Base-by-base conservation (phyloP, 805 yeast species). In the Candida glaebosa region DNA sequence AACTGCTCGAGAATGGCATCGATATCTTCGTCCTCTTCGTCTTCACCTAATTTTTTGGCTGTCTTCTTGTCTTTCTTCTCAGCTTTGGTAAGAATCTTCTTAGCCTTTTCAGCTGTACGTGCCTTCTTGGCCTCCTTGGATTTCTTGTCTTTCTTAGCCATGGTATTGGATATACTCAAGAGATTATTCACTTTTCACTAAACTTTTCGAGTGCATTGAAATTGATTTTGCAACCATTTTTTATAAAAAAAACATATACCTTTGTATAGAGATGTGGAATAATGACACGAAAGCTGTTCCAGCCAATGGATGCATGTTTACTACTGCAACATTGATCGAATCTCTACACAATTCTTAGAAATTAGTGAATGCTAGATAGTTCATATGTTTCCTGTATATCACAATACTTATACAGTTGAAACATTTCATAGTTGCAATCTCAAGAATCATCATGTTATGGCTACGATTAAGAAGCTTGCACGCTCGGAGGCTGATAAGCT, bases 121-220 rank as follows among this genome's bases (percentile, higher is more conserved):
- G 93, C 95, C 75, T 88, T 89, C 64, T 88, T 88, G 52, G 96
- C 87, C 37, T 87, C 96, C 62, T 88, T 89, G 50, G 87, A 82
- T 62, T 88, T 87, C 66, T 87, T 88, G 47, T 74, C 82, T 54
- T 79, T 86, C 68, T 90, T 91, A 12, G 91, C 97, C 97, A 90
- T 90, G n/a, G 24, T 10, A 5, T 20, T 8, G 14, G 26, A 34
- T 33, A 14, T 18, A 35, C n/a, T n/a, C n/a, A n/a, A n/a, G n/a
- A n/a, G n/a, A n/a, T n/a, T n/a, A n/a, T n/a, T n/a, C n/a, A n/a
- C n/a, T n/a, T n/a, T n/a, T n/a, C n/a, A n/a, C n/a, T n/a, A n/a
- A n/a, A n/a, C n/a, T n/a, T n/a, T n/a, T n/a, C n/a, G n/a, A n/a
- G n/a, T n/a, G n/a, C n/a, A n/a, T n/a, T n/a, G n/a, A n/a, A n/a